Percentiles rank a stretch among this genome's conserved stretches.
Conservation (phyloP, 148 eudicot species). For the Tetragonia tetragonoides region DNA sequence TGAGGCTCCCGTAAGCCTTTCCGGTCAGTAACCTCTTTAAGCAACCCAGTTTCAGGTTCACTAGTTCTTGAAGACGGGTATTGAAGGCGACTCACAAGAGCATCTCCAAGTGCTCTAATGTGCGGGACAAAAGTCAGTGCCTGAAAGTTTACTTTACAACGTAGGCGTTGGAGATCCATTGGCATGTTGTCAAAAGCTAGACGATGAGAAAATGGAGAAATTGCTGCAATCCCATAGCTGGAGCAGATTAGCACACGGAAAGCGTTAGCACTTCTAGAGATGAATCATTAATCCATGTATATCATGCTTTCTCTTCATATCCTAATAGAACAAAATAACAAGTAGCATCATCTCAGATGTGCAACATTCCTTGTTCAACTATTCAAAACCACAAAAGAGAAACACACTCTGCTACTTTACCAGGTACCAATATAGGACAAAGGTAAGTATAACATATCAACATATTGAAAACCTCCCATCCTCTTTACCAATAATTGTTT, state of each 20-base stretch:
- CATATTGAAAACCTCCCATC: no score
- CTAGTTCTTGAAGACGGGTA: slow-evolving; percentile 40
- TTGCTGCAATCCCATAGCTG: slow-evolving; percentile 95
- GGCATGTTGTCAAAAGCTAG: slow-evolving; percentile 94
- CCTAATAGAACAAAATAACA: background rate
- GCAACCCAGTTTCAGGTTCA: slow-evolving; percentile 37
- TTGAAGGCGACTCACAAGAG: slow-evolving; percentile 68
- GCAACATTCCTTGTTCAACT: background rate
- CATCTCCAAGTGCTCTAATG: slow-evolving; percentile 75
- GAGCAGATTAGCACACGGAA: slow-evolving; percentile 11
- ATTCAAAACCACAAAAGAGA: background rate
- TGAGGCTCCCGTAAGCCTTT: slow-evolving; percentile 36
- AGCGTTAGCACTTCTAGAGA: slow-evolving; percentile 2
- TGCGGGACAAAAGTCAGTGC: slow-evolving; percentile 83
- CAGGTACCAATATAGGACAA: no score
- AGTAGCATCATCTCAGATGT: background rate
- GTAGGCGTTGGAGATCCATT: slow-evolving; percentile 66
- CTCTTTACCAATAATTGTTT: no score
- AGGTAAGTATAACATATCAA: no score
- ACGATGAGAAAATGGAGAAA: slow-evolving; percentile 96
- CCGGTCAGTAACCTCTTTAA: slow-evolving; percentile 45
- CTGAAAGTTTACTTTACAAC: slow-evolving; percentile 93
- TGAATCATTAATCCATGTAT: background rate
- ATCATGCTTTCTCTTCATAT: background rate
- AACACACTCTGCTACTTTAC: no score